phyloP scores from a whole-genome alignment of 2,329 filamentous ascomycete genomes.

The Xylaria sp. region DNA sequence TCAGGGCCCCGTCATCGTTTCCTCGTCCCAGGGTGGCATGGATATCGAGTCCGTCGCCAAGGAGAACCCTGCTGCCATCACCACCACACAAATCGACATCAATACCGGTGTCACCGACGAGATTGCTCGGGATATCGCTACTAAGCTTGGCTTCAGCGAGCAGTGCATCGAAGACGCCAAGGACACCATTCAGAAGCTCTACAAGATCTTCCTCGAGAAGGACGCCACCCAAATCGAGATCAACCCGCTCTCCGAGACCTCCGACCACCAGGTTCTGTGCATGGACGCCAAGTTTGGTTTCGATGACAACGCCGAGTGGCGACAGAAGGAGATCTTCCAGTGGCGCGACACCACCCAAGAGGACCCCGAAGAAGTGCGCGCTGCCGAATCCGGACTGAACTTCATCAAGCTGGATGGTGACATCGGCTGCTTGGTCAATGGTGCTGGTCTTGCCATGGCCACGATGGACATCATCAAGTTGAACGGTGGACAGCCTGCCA shows the following conservation, averaged over 20 bases:
- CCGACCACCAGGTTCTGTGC: constrained; percentile 96
- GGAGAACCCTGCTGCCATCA: constrained; percentile 95
- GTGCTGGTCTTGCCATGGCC: constrained; percentile 98
- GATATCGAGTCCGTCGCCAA: constrained; percentile 99
- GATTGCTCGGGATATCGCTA: constrained; percentile 88
- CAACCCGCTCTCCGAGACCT: constrained; percentile 98
- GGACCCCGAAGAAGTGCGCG: constrained; percentile 97
- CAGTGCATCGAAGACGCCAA: constrained; percentile 97
- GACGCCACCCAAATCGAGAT: constrained; percentile 99
- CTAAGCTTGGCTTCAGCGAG: constrained; percentile 94
- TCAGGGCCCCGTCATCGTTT: constrained; percentile 94
- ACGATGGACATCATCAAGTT: constrained; percentile 99
- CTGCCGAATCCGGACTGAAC: constrained; percentile 93
- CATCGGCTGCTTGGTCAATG: constrained; percentile 99
- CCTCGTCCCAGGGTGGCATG: constrained; percentile 98
- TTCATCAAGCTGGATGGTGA: constrained; percentile 99
- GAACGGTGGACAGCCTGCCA: constrained; percentile 93
- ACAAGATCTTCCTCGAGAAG: constrained; percentile 98
- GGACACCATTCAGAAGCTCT: constrained; percentile 97
- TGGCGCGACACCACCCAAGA: constrained; percentile 97
- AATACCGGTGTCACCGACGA: constrained; percentile 95
- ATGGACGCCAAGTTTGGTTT: constrained; percentile 99
- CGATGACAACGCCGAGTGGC: constrained; percentile 98
- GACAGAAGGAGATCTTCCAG: constrained; percentile 94
- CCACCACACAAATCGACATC: constrained; percentile 93